phyloP scores from a whole-genome alignment of 2,329 filamentous ascomycete species.

The Polytolypa hystricis region DNA sequence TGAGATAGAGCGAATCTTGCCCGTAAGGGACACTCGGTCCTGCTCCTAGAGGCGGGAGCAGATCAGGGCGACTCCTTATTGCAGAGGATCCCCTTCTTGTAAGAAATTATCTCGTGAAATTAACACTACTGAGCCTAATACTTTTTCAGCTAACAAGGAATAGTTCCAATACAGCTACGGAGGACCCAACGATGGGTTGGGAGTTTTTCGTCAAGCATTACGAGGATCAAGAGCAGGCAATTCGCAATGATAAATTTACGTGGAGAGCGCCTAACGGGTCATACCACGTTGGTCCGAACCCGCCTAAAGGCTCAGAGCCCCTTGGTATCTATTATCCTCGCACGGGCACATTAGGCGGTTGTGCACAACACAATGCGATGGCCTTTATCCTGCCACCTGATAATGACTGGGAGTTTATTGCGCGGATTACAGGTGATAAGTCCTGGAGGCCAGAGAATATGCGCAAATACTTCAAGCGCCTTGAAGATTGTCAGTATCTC shows the following conservation, averaged over 20 bases:
- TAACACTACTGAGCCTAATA: too few species aligned
- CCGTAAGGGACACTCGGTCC: slow-evolving; percentile 46
- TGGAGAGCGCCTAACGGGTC: slow-evolving; percentile 43
- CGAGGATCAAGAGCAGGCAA: slow-evolving; percentile 41
- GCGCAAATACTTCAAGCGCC: slow-evolving; percentile 42
- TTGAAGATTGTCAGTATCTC: slow-evolving; percentile 46
- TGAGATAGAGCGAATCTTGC: slow-evolving; percentile 49
- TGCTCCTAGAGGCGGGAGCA: slow-evolving; percentile 52
- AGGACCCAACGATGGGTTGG: slow-evolving; percentile 49
- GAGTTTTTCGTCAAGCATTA: slow-evolving; percentile 56
- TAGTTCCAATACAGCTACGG: too few species aligned
- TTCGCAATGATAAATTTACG: slow-evolving; percentile 48
- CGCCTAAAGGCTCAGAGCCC: slow-evolving; percentile 39
- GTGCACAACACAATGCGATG: slow-evolving; percentile 50
- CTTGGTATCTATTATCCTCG: slow-evolving; percentile 49
- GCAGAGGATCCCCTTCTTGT: too few species aligned
- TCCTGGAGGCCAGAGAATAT: slow-evolving; percentile 48
- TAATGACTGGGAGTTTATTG: slow-evolving; percentile 48
- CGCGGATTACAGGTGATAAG: slow-evolving; percentile 45
- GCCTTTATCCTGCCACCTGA: slow-evolving; percentile 49
- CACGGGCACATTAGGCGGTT: slow-evolving; percentile 45
- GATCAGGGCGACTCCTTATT: slow-evolving; percentile 43
- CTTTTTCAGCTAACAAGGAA: too few species aligned
- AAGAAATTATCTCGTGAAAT: too few species aligned
- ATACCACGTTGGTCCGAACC: slow-evolving; percentile 42